Conservation (phyloP, 441 rosid species). For the Melastoma candidum region DNA sequence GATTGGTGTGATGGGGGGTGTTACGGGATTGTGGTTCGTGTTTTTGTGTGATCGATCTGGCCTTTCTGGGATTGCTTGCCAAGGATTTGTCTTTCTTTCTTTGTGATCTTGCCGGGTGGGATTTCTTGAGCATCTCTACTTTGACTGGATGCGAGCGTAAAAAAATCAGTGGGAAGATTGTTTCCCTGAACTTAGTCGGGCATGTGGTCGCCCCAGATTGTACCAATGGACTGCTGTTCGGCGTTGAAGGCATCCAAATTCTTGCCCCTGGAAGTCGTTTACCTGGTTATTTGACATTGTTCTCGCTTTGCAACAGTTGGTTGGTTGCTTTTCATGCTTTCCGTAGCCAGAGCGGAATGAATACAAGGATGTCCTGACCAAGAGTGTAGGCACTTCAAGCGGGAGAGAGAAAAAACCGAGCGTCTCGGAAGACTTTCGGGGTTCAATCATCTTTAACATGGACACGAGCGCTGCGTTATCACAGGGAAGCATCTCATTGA, state of each 20-base stretch:
- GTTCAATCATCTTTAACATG: slow-evolving; percentile 3
- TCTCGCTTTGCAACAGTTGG: slow-evolving; percentile 2
- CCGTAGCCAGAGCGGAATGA: slow-evolving; percentile 1
- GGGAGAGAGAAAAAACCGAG: slow-evolving; percentile 4
- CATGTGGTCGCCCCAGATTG: no score
- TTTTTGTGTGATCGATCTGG: no score
- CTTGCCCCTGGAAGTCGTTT: neutral
- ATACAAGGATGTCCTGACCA: slow-evolving; percentile 1
- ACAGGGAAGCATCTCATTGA: slow-evolving; percentile 8
- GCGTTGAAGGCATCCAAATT: neutral
- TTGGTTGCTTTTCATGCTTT: slow-evolving; percentile 8
- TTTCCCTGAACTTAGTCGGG: no score
- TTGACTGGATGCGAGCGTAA: no score
- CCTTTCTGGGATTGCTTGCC: no score
- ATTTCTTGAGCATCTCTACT: no score
- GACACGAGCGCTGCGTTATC: slow-evolving; percentile 4
- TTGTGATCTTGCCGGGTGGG: no score
- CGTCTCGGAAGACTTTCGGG: slow-evolving; percentile 4
- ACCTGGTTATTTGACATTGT: neutral
- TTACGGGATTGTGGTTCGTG: no score
- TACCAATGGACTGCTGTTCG: neutral
- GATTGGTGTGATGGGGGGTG: no score
- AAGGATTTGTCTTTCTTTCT: no score
- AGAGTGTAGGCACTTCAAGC: neutral
- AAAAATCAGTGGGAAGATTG: no score